Conservation (phyloP, 2,329 filamentous ascomycete genomes). For the Microdochium paspali region DNA sequence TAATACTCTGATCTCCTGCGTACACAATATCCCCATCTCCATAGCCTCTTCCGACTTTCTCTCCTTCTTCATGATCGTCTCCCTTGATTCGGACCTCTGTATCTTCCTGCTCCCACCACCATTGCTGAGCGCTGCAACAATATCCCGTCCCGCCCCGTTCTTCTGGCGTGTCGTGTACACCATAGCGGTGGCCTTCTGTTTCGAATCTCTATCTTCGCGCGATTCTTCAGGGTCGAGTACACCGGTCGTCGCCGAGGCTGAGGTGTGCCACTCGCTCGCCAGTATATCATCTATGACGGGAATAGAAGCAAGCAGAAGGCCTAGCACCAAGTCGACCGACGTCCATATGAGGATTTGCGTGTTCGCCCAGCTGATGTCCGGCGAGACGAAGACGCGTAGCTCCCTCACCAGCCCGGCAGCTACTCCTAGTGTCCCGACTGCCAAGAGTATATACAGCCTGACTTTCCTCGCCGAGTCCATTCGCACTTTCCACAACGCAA, state of each 20-base stretch:
- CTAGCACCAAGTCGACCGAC: conserved; percentile 20
- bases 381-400: conserved; percentile 9
- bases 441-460: conserved; percentile 21
- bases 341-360: conserved; percentile 18
- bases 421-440: conserved; percentile 18
- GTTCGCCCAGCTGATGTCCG: conserved; percentile 15
- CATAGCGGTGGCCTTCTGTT: too few species aligned
- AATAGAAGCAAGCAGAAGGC: conserved; percentile 20
- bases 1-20: not conserved
- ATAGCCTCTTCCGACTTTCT: not conserved
- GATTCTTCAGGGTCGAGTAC: too few species aligned
- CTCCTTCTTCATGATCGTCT: not conserved
- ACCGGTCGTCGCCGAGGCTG: too few species aligned
- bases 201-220: too few species aligned
- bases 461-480: conserved; percentile 19
- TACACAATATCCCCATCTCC: not conserved
- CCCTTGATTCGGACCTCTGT: not conserved
- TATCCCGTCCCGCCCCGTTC: too few species aligned
- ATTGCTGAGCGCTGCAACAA: not conserved
- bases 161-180: too few species aligned
- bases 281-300: conserved; percentile 20
- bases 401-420: conserved; percentile 19
- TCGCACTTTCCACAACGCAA: conserved; percentile 23
- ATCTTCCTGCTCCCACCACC: not conserved
- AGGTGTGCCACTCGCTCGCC: conserved; percentile 8